phyloP scores from a whole-genome alignment of 2,329 filamentous ascomycete genomes.

The Myriosclerotinia scirpicola region DNA sequence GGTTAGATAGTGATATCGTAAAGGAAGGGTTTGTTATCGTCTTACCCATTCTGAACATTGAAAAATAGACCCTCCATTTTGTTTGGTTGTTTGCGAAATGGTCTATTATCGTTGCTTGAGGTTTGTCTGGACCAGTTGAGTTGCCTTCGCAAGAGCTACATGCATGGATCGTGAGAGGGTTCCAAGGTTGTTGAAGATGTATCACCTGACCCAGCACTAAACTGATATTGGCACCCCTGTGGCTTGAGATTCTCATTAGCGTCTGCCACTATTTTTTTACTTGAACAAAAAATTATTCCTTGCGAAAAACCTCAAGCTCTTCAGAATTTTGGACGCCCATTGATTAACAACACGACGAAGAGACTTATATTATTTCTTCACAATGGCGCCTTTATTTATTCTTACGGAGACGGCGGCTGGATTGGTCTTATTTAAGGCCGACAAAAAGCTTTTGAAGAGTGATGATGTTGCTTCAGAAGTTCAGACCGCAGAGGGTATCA shows the following conservation, averaged over 20 bases:
- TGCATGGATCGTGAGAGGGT: slow-evolving; percentile 19
- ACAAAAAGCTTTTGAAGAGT: slow-evolving; percentile 95
- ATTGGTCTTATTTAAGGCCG: slow-evolving; percentile 97
- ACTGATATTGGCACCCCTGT: slow-evolving; percentile 3
- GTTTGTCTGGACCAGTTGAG: slow-evolving; percentile 22
- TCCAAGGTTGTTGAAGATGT: neutral
- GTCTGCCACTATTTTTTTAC: slow-evolving; percentile 28
- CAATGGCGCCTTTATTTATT: slow-evolving; percentile 81
- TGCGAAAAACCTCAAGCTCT: slow-evolving; percentile 28
- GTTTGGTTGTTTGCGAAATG: slow-evolving; percentile 25
- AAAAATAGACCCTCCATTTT: slow-evolving; percentile 90
- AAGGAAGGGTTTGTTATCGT: neutral
- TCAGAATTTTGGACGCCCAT: slow-evolving; percentile 26
- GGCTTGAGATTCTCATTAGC: slow-evolving; percentile 25
- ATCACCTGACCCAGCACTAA: slow-evolving; percentile 27
- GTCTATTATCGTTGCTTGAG: slow-evolving; percentile 25
- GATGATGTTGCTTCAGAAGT: slow-evolving; percentile 76
- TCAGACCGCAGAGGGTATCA: slow-evolving; percentile 78
- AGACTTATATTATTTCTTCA: slow-evolving; percentile 39
- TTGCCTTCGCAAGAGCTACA: slow-evolving; percentile 21
- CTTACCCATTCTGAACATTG: slow-evolving; percentile 89
- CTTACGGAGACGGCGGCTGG: slow-evolving; percentile 83
- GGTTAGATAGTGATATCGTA: slow-evolving; percentile 30
- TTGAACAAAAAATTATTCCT: slow-evolving; percentile 31
- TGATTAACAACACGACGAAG: slow-evolving; percentile 24